Base-by-base conservation (phyloP, 345 rosid genomes). In the Durio zibethinus region DNA sequence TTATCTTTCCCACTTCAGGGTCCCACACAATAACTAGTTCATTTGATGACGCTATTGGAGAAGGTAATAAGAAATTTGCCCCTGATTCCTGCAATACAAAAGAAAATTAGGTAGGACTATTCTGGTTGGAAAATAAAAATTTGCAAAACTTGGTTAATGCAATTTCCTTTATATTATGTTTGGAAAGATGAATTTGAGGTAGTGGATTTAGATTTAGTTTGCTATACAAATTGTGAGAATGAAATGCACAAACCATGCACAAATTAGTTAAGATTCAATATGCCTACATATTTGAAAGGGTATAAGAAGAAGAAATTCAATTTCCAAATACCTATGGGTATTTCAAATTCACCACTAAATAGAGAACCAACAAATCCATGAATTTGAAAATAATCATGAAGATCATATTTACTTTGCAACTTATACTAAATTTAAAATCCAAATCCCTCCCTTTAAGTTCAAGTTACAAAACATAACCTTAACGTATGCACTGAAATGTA, bases 1-100 rank as follows among this genome's bases (percentile, higher is more conserved):
- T 93, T 77, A 86, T 85, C 88, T 78, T 95, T 83, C 98, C 99
- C 72, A 93, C 82, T 80, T 95, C 99, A 72, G 97, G 94, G 80
- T 93, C 99, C 97, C 98, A 93, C 38, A 93, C 97, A 64, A 84
- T 87, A 79, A 95, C 98, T 77, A 92, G 92, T 88, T 92, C 99
- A 86, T 95, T 95, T 76, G 98, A 83, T 72, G 99, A 88, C 79
- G 93, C 86, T 82, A 93, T 91, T 50, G 98, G 96, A 72, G 97
- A 83, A 54, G 97, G 90, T 77, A 92, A 84, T 60, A 93, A 79
- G 87, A 93, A 90, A 88, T 90, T 93, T 81, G 99, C 89, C 72
- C 97, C 97, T 20, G 97, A 90, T 73, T 93, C 99, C 98, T 93
- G 76, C 72, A 84, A 40, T 78, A 52, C 76, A 76, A 74, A 75